Evolutionary conservation across 139 green algal species (phyloP), one percentile per base, ranked within the genome.

Genomic region (Coelastrella sp.): DNA sequence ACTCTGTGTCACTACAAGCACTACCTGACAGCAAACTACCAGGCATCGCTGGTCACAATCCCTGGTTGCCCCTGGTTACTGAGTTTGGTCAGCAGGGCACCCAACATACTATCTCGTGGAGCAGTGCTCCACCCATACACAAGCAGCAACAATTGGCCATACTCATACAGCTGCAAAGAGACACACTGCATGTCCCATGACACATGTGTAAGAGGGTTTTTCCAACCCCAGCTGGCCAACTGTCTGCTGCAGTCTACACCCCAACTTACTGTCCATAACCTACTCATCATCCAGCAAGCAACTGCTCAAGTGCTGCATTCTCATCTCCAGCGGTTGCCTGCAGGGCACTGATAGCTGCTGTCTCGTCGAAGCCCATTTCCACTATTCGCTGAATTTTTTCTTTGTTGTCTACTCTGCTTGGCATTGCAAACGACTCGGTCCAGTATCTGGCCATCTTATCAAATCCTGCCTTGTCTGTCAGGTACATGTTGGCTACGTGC

Each of bases 401-500:
- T 22, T 87, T 60, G 58, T 58, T n/a, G 57, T 70, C 89, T 1
- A 49, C 82, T 8, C 20, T 70, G n/a, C 92, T 90, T 0, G 91
- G 91, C 15, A 90, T 92, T 3, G 94, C 94, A 75, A 94, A 96
- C 12, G 92, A 85, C 79, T 94, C 89, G 0, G 94, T 96, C 94
- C 94, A 96, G 82, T 94, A 91, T 58, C 90, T 95, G 5, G 96
- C 97, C 8, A 93, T 97, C n/a, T 82, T 89, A 81, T 95, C 84
- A 89, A 97, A 99, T 25, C 91, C 92, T 9, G 65, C 61, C 9
- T 91, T 87, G 70, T 97, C 92, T 17, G 84, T 89, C 3, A 98
- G 85, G 93, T 98, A 99, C 94, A 99, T 96, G 87, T 95, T 94
- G 1, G 98, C 98, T 10, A 99, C 98, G 6, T 99, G 96, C 15